Percentiles rank a stretch among this genome's conserved stretches.
Evolutionary conservation across 108 stramenopile species (phyloP).

Genomic region (Skeletonema marinoi): DNA sequence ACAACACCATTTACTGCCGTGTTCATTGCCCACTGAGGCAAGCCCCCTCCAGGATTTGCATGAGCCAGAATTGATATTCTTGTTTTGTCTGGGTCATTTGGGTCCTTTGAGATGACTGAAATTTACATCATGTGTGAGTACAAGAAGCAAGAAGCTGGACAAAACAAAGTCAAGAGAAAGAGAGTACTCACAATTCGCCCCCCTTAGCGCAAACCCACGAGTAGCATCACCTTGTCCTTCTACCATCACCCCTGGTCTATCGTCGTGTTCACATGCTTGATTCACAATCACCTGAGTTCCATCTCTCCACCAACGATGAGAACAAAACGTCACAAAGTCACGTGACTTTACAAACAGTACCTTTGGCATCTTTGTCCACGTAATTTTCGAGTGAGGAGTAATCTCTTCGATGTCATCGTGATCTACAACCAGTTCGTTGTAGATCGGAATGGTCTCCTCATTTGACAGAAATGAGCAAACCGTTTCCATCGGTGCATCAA

Average conservation of each 20-base stretch:
- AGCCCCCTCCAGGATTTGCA: slow-evolving; percentile 58
- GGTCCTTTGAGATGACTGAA: slow-evolving; percentile 64
- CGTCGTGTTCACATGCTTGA: slow-evolving; percentile 81
- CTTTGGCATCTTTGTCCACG: slow-evolving; percentile 77
- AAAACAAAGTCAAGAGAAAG: neutral
- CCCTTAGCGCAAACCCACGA: slow-evolving; percentile 84
- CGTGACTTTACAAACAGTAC: slow-evolving; percentile 83
- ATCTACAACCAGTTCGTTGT: slow-evolving; percentile 78
- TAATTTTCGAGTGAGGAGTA: slow-evolving; percentile 71
- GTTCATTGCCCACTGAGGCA: slow-evolving; percentile 75
- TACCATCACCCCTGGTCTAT: slow-evolving; percentile 49
- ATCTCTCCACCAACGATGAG: slow-evolving; percentile 82
- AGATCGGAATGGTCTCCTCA: slow-evolving; percentile 56
- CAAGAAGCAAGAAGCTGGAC: neutral
- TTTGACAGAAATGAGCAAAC: slow-evolving; percentile 80
- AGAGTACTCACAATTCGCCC: slow-evolving; percentile 66
- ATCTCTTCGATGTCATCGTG: slow-evolving; percentile 64
- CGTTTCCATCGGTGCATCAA: slow-evolving; percentile 82
- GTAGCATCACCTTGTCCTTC: slow-evolving; percentile 65
- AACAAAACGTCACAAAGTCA: slow-evolving; percentile 85
- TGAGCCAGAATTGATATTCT: slow-evolving; percentile 54
- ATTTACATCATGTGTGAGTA: neutral
- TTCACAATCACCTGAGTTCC: slow-evolving; percentile 85
- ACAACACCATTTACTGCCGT: slow-evolving; percentile 81
- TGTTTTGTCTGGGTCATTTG: slow-evolving; percentile 81